phyloP scores from a whole-genome alignment of 2,329 filamentous ascomycete species.

The Alternaria arbusti region DNA sequence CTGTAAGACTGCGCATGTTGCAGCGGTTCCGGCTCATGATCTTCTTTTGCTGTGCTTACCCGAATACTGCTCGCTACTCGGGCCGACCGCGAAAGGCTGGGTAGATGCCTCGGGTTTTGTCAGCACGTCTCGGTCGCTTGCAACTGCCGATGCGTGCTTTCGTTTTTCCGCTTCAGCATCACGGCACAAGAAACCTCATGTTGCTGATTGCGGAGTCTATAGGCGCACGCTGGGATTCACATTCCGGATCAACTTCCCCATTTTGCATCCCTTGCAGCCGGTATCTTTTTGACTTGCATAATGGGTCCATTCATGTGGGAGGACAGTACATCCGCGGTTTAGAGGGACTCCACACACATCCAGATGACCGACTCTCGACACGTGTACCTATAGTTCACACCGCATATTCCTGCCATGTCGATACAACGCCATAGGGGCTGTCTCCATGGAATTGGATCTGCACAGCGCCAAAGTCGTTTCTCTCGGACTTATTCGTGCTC shows the following conservation, averaged over 20 bases:
- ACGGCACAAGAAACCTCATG: slow-evolving; percentile 7
- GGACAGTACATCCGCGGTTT: neutral
- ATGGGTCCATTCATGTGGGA: neutral
- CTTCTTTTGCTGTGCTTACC: slow-evolving; percentile 6
- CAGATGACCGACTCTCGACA: slow-evolving; percentile 27
- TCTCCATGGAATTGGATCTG: neutral
- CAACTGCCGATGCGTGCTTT: slow-evolving; percentile 5
- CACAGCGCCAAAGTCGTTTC: neutral
- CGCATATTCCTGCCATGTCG: slow-evolving; percentile 21
- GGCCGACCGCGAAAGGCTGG: slow-evolving; percentile 7
- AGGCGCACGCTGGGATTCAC: neutral
- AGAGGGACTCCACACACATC: neutral
- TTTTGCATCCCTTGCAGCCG: neutral
- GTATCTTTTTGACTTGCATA: slow-evolving; percentile 1
- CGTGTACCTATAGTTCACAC: slow-evolving; percentile 28
- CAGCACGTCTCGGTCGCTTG: neutral
- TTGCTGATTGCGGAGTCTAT: slow-evolving; percentile 1
- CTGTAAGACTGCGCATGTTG: slow-evolving; percentile 11
- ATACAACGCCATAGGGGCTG: neutral
- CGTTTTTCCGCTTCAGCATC: slow-evolving; percentile 1
- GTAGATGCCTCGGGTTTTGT: neutral
- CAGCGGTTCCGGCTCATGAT: slow-evolving; percentile 3
- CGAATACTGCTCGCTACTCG: slow-evolving; percentile 1
- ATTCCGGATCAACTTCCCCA: slow-evolving; percentile 1
- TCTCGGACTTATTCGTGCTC: neutral